Base-by-base conservation (phyloP, 441 rosid genomes). In the Euphorbia schlechtendalii region DNA sequence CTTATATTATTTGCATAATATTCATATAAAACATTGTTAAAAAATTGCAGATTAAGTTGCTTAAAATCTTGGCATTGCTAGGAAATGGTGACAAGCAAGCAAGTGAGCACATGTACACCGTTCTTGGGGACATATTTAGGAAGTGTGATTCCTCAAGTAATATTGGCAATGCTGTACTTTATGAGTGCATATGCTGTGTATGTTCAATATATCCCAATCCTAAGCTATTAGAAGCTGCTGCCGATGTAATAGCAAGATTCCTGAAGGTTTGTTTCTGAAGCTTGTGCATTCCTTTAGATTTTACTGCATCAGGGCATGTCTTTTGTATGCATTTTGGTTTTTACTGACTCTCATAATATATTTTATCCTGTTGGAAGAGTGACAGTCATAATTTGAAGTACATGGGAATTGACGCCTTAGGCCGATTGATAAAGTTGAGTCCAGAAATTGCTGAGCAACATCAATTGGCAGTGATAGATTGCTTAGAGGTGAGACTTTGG, bases 71-170 rank as follows among this genome's bases (percentile, higher is more conserved):
- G 80, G 93, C 94, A 3, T 73, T 94, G 81, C 77, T 94, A 66
- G 96, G 99, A 74, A 87, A 86, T 75, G 96, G 99, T 67, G 99
- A 94, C 78, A 94, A 86, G 85, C 91, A 79, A 74, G 92, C 96
- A 0, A 90, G 99, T 66, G 97, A 87, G 76, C 85, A 78, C 40
- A 90, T 88, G 97, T 91, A 86, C 69, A 89, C 96, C 66, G 96
- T 94, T 56, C 76, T 94, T 52, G 96, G 94, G 60, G 99, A 94
- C 77, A 71, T 94, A 73, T 85, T 91, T 70, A 86, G 79, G 73
- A 94, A 91, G 89, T 83, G 88, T 59, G 99, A 94, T 78, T 77
- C 96, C 9, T 72, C 82, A 54, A 87, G 85, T 66, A 94, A 94
- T 77, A 91, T 94, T 71, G 96, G 99, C 78, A 94, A 91, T 75